Percentiles rank a stretch among this genome's conserved stretches.
phyloP scores from a whole-genome alignment of 2,329 filamentous ascomycete genomes.

The Rhynchosporium graminicola region DNA sequence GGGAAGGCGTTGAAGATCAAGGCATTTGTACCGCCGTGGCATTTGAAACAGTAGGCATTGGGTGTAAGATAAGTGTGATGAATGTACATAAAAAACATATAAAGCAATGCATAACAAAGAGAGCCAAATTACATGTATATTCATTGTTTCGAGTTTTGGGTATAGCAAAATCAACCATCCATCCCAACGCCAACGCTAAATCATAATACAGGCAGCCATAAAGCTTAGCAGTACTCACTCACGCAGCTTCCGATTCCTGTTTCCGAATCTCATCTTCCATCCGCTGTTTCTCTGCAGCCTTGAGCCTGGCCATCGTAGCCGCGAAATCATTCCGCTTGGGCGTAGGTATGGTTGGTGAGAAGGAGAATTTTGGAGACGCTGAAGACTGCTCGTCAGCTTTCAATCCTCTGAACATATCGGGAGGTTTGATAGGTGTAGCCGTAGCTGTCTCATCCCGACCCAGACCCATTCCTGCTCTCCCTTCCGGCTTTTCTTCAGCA shows the following conservation, averaged over 20 bases:
- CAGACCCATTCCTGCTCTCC: conserved; percentile 14
- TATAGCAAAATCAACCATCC: conserved; percentile 28
- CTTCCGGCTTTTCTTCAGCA: neutral
- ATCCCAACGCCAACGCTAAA: conserved; percentile 38
- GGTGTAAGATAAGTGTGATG: neutral
- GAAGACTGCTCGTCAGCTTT: conserved; percentile 46
- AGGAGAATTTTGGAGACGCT: conserved; percentile 40
- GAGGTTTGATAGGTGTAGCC: conserved; percentile 39
- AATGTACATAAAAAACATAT: conserved; percentile 1
- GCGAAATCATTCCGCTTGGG: conserved; percentile 40
- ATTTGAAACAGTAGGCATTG: conserved; percentile 23
- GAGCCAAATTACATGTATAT: conserved; percentile 11
- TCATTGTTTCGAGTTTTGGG: conserved; percentile 21
- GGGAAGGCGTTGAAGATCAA: conserved; percentile 59
- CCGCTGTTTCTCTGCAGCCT: conserved; percentile 55
- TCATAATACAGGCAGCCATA: conserved; percentile 19
- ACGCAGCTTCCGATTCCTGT: conserved; percentile 47
- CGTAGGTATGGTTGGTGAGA: conserved; percentile 35
- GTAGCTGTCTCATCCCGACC: conserved; percentile 25
- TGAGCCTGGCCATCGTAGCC: conserved; percentile 56
- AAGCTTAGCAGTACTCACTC: conserved; percentile 26
- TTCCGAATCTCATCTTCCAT: conserved; percentile 54
- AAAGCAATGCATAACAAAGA: conserved; percentile 8
- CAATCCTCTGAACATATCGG: conserved; percentile 41
- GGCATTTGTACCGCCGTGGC: conserved; percentile 84